These are phyloP conservation scores for Dioscorea zingiberensis DNA, from an alignment of 106 monocot genomes.

Conservation along the genomic window DNA sequence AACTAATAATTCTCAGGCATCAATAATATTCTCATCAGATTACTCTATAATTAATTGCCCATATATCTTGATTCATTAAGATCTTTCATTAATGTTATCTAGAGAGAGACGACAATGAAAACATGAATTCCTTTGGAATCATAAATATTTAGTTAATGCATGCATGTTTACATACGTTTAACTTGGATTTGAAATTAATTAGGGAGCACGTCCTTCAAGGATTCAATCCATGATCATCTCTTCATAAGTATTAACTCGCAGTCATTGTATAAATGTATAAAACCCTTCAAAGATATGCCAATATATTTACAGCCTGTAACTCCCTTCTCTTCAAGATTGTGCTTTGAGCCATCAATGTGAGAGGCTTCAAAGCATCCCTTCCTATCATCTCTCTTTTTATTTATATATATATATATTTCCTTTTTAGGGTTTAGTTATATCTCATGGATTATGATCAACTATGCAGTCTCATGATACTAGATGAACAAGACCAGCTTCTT, in stretches of 20 bases:
- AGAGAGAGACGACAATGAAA: neutral
- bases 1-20: no score
- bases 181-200: neutral
- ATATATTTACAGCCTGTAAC: neutral
- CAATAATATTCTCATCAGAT: no score
- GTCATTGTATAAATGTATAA: neutral
- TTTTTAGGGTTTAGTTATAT: neutral
- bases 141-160: neutral
- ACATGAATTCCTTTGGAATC: neutral
- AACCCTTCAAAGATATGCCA: neutral
- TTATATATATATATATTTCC: neutral
- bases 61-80: neutral
- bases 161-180: constrained; percentile 7
- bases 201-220: neutral
- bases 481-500: neutral
- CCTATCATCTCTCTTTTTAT: neutral
- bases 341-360: no score
- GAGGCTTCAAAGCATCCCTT: no score
- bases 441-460: constrained; percentile 1
- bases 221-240: neutral
- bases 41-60: neutral
- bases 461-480: constrained; percentile 1
- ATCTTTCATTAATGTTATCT: neutral
- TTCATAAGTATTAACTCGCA: neutral
- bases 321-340: neutral